These are phyloP conservation scores for Triticum timopheevii DNA, from an alignment of 176 grass and related monocot genomes.

Conservation along the genomic window DNA sequence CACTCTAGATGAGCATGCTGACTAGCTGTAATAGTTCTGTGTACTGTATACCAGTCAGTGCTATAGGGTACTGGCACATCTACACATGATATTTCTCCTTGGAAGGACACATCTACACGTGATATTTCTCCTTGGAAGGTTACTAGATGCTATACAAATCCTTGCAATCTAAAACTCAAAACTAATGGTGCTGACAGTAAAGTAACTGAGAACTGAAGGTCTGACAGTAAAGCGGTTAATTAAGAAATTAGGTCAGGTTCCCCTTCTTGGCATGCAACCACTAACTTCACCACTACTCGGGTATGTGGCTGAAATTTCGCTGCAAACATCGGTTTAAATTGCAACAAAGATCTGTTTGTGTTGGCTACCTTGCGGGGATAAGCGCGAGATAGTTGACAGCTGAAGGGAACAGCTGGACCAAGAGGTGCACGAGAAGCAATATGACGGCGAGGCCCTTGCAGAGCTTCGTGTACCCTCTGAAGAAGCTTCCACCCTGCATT, in stretches of 20 bases:
- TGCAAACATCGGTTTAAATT: not conserved
- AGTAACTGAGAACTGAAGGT: not conserved
- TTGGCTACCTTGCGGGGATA: conserved; percentile 78
- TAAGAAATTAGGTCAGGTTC: not conserved
- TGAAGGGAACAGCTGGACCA: conserved; percentile 77
- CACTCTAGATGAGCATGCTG: not conserved
- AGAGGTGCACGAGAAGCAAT: conserved; percentile 61
- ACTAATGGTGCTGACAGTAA: not conserved
- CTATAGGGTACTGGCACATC: not conserved
- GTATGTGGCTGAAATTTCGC: not conserved
- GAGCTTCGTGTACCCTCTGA: conserved; percentile 85
- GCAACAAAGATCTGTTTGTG: not conserved
- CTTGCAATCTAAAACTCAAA: not conserved
- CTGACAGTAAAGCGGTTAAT: not conserved
- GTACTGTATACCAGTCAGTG: not conserved
- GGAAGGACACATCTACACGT: not conserved
- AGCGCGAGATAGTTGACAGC: conserved; percentile 73
- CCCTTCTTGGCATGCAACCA: not conserved
- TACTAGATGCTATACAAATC: conserved; percentile 2
- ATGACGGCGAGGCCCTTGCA: conserved; percentile 90
- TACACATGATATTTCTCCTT: not conserved
- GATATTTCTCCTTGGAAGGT: not conserved
- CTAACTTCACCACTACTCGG: not conserved
- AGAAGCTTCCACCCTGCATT: conserved; percentile 72
- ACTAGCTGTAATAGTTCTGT: not conserved